Base-by-base conservation (phyloP, 208 protist species). In the Trypanosoma cruzi region DNA sequence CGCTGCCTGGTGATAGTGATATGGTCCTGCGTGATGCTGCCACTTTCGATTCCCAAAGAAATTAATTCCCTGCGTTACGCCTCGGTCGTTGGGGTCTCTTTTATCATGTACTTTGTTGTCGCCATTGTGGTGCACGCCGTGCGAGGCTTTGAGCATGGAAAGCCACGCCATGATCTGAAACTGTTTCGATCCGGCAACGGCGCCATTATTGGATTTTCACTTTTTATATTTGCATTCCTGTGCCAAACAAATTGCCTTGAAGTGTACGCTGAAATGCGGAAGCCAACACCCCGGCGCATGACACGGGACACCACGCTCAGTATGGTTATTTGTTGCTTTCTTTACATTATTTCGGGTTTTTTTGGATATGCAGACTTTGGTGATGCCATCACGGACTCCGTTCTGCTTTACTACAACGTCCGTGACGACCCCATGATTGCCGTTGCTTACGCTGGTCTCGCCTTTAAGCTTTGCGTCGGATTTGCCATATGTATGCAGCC, bases 351-450 rank as follows among this genome's bases (percentile, higher is more conserved):
- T 22, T 68, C 80, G 3, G 83, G 84, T 18, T 44, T 91, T 26
- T 89, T 90, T 54, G 89, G 89, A 2, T 90, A 92, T 74, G 37
- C 85, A n/a, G 84, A 92, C 71, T 92, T 92, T 66, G 82, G 79
- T 18, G 20, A 64, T 3, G 60, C 59, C 8, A 56, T 84, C n/a
- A 74, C 56, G 3, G 84, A 74, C 48, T 86, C 85, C 26, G 73
- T 88, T 10, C 68, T 94, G 28, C 74, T 76, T 22, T 63, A 79
- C 62, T 92, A 91, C 70, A 77, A 90, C 70, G 84, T 86, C 0
- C 49, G 79, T n/a, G 57, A 87, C n/a, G 80, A 88, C 31, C 67
- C 67, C 31, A 70, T 88, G 44, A 84, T 92, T 68, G 77, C 66
- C 2, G 77, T 88, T 14, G 73, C 68, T 16, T 89, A 86, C 73